phyloP scores from a whole-genome alignment of 148 eudicot genomes.

The Rheum nobile region DNA sequence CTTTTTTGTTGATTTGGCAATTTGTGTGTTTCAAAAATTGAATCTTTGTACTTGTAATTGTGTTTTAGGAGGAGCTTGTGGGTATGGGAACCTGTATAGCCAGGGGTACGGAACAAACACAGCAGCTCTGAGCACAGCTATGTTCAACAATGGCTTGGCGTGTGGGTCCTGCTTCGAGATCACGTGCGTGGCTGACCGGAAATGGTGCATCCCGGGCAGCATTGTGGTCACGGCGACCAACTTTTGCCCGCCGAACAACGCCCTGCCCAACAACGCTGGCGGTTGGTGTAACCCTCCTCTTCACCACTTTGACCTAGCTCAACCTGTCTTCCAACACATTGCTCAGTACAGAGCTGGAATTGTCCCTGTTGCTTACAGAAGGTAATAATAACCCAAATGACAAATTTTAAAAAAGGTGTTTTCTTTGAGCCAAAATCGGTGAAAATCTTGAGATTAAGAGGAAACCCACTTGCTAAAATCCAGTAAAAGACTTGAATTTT shows the following conservation, averaged over 20 bases:
- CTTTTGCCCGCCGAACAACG: slow-evolving; percentile 68
- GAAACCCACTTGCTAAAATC: not conserved
- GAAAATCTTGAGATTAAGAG: not conserved
- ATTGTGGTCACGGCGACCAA: slow-evolving; percentile 69
- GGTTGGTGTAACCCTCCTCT: slow-evolving; percentile 83
- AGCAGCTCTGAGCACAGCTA: slow-evolving; percentile 60
- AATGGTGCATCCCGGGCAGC: slow-evolving; percentile 58
- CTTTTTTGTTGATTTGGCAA: not conserved
- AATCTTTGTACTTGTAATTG: not conserved
- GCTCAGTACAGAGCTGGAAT: slow-evolving; percentile 68
- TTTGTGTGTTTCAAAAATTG: slow-evolving; percentile 9
- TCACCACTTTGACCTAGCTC: slow-evolving; percentile 75
- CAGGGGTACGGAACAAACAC: slow-evolving; percentile 74
- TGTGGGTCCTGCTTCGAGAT: slow-evolving; percentile 81
- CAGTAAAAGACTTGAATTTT: not conserved
- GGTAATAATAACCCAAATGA: slow-evolving; percentile 15
- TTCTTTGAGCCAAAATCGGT: not conserved
- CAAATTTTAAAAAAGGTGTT: no score
- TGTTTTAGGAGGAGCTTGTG: slow-evolving; percentile 60
- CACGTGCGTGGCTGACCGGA: slow-evolving; percentile 39
- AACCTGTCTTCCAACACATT: slow-evolving; percentile 68
- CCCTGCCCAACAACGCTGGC: slow-evolving; percentile 36
- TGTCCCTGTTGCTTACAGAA: slow-evolving; percentile 55
- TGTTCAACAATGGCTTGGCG: slow-evolving; percentile 58
- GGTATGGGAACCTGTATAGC: slow-evolving; percentile 59